Evolutionary conservation across 768 basidiomycete species (phyloP), one percentile per base, ranked within the genome.

Genomic region (Lentinula lateritia): DNA sequence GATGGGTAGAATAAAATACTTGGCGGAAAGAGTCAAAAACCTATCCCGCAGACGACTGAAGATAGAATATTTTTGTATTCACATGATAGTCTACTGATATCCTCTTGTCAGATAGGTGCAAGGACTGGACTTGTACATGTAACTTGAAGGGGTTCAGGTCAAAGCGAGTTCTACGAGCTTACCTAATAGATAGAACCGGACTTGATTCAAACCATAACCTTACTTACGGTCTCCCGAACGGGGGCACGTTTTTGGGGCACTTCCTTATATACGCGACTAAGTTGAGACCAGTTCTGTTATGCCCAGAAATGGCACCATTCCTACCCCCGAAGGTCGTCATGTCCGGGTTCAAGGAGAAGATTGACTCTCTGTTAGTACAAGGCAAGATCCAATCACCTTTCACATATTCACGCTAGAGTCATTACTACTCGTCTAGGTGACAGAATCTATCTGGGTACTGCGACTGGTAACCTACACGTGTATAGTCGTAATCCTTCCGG

Each of bases 371-470:
- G 54, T 66, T 74, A 6, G 75, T 81, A 18, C 78, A 82, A 74
- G 80, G 83, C 74, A 67, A 64, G 57, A 52, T 10, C 12, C n/a
- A 20, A 50, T 50, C 36, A 23, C 32, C 20, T 16, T 32, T 12
- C 38, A 18, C 38, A 50, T 35, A 13, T 6, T 28, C 18, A 6
- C 38, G 16, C 20, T 42, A 23, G 39, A 50, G 38, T 15, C 60
- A 52, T 41, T 61, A 38, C 0, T 53, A 52, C 62, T 58, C 53
- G 71, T 75, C 72, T 20, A 88, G 86, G 79, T 34, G 80, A 83
- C 68, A 76, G 77, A 65, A 69, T 91, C 20, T 92, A 88, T 66
- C 66, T 89, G 60, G 87, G 87, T 15, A 86, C 86, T 18, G 75
- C 80, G 5, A 76, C 72, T 0, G 88, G 87, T 32, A 85, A 70